These are phyloP conservation scores for Phylloporus arenicola DNA, from an alignment of 768 basidiomycete genomes.

Conservation along the genomic window DNA sequence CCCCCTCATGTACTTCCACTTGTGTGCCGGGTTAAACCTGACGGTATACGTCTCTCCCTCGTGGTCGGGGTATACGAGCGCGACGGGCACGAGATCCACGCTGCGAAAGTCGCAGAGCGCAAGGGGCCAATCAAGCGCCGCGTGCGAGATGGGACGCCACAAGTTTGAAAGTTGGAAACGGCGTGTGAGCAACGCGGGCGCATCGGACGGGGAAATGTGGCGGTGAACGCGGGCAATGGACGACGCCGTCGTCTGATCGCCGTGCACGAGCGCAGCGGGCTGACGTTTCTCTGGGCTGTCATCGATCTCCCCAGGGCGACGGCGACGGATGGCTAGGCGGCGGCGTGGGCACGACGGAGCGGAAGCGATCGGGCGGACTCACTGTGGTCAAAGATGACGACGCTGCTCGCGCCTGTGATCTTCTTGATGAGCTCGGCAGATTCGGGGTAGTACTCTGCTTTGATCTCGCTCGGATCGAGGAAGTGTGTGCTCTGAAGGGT, in stretches of 20 bases:
- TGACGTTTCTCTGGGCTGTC: constrained; percentile 39
- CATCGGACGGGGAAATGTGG: constrained; percentile 40
- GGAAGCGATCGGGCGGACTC: neutral
- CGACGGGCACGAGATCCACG: constrained; percentile 36
- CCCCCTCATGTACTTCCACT: constrained; percentile 43
- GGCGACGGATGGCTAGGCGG: constrained; percentile 38
- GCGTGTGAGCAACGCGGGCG: constrained; percentile 33
- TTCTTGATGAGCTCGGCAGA: constrained; percentile 34
- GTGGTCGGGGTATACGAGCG: constrained; percentile 37
- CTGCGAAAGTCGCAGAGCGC: constrained; percentile 44
- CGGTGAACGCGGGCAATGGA: constrained; percentile 39
- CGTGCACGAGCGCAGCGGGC: constrained; percentile 39
- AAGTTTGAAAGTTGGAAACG: constrained; percentile 53
- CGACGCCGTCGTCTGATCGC: constrained; percentile 41
- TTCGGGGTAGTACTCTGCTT: constrained; percentile 37
- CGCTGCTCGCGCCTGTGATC: constrained; percentile 34
- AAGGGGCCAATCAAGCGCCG: constrained; percentile 46
- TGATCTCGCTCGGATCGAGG: constrained; percentile 31
- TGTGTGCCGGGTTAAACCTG: constrained; percentile 34
- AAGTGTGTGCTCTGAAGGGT: constrained; percentile 29
- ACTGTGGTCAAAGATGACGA: constrained; percentile 42
- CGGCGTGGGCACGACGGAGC: neutral
- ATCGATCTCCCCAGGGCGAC: constrained; percentile 31
- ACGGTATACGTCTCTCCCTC: constrained; percentile 42
- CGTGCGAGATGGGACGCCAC: constrained; percentile 47